Evolutionary conservation across 257 asterid species (phyloP).

Genomic region (Solanum sejunctum): DNA sequence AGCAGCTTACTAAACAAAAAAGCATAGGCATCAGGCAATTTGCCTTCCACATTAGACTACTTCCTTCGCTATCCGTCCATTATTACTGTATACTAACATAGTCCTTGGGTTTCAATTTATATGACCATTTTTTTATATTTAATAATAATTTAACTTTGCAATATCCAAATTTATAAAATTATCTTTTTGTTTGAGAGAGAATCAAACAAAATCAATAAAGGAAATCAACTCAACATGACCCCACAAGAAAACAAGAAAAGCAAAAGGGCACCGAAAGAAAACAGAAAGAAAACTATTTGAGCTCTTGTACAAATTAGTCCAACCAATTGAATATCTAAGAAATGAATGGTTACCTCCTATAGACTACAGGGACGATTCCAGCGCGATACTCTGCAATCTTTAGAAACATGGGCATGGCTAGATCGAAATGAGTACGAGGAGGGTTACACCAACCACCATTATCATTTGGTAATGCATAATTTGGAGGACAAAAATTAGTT

Average conservation of each 20-base stretch:
- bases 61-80: too few relatives aligned
- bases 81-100: too few relatives aligned
- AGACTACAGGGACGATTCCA: conserved; percentile 50
- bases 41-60: too few relatives aligned
- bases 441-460: conserved; percentile 73
- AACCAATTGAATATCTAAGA: not conserved
- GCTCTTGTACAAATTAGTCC: not conserved
- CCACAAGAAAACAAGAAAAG: not conserved
- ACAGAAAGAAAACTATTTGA: too few relatives aligned
- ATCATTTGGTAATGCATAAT: conserved; percentile 39
- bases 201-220: not conserved
- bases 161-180: too few relatives aligned
- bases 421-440: conserved; percentile 53
- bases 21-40: too few relatives aligned
- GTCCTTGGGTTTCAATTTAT: too few relatives aligned
- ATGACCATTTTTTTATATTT: too few relatives aligned
- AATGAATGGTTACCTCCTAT: conserved; percentile 20
- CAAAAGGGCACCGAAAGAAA: not conserved
- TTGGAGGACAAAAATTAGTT: conserved; percentile 58
- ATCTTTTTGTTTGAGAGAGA: too few relatives aligned
- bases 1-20: too few relatives aligned
- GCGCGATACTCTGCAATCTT: conserved; percentile 40
- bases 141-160: too few relatives aligned
- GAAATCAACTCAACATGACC: not conserved
- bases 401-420: conserved; percentile 60